Conservation (phyloP, 2,329 filamentous ascomycete genomes). For the Alternaria rosae region DNA sequence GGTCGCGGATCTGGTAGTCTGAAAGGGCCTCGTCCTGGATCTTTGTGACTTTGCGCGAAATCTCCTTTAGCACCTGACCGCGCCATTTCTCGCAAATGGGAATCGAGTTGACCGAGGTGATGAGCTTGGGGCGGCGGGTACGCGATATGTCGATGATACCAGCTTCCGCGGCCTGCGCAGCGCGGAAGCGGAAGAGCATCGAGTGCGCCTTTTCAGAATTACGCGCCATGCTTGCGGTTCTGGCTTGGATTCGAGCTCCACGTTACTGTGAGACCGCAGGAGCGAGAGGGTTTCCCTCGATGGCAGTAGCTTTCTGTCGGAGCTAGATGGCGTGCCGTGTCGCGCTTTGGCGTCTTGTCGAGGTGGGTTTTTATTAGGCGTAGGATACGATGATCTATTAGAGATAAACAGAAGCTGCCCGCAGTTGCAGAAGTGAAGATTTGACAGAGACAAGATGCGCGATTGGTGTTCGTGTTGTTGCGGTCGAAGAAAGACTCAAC, state of each 20-base stretch:
- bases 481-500: constrained; percentile 13
- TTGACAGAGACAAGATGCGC: constrained; percentile 16
- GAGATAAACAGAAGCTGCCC: constrained; percentile 34
- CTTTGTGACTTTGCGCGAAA: constrained; percentile 93
- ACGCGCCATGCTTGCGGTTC: constrained; percentile 68
- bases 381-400: constrained; percentile 15
- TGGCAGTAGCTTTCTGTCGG: not conserved
- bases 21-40: constrained; percentile 92
- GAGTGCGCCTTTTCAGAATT: constrained; percentile 99
- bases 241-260: constrained; percentile 1
- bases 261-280: not conserved
- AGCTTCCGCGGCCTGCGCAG: constrained; percentile 92
- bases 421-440: constrained; percentile 34
- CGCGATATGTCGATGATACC: constrained; percentile 95
- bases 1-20: constrained; percentile 95
- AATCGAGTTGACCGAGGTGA: constrained; percentile 85
- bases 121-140: constrained; percentile 86
- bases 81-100: constrained; percentile 96
- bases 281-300: not conserved
- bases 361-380: constrained; percentile 13
- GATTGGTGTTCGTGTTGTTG: constrained; percentile 23
- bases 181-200: constrained; percentile 99
- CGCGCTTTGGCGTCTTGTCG: constrained; percentile 10
- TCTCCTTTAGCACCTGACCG: constrained; percentile 95
- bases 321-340: constrained; percentile 13